Conservation (phyloP, 2,329 filamentous ascomycete species). For the Aspergillus sp. region DNA sequence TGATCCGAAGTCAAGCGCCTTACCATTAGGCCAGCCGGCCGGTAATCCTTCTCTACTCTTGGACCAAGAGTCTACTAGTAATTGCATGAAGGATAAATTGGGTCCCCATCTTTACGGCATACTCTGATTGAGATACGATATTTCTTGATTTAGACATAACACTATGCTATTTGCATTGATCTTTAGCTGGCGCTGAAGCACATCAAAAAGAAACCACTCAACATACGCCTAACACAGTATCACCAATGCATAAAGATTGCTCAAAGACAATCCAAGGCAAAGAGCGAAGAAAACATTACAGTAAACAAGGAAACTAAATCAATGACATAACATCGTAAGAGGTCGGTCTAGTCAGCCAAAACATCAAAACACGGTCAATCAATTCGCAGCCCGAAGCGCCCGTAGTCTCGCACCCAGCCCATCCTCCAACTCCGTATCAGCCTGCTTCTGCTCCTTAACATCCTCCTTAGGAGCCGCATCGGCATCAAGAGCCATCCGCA, state of each 20-base stretch:
- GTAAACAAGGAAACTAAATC: too few species aligned
- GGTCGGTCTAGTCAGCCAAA: too few species aligned
- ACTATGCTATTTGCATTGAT: neutral
- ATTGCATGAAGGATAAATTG: neutral
- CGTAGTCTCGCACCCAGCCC: slow-evolving; percentile 35
- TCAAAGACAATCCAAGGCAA: too few species aligned
- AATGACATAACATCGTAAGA: too few species aligned
- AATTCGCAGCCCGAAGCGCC: slow-evolving; percentile 34
- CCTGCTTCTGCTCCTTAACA: slow-evolving; percentile 32
- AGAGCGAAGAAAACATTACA: too few species aligned
- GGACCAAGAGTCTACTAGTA: too few species aligned
- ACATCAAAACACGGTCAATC: slow-evolving; percentile 1
- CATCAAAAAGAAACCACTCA: neutral
- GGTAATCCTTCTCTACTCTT: neutral
- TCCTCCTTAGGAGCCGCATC: slow-evolving; percentile 35
- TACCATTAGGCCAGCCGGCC: slow-evolving; percentile 43
- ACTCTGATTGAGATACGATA: too few species aligned
- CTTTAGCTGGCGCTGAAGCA: neutral
- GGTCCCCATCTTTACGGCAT: neutral
- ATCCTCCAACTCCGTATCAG: slow-evolving; percentile 35
- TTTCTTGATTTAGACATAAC: neutral
- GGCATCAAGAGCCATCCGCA: slow-evolving; percentile 34
- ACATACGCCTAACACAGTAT: neutral
- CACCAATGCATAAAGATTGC: too few species aligned
- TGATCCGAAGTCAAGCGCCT: slow-evolving; percentile 49